Conservation (phyloP, 2,329 filamentous ascomycete species). For the Aaosphaeria arxii region DNA sequence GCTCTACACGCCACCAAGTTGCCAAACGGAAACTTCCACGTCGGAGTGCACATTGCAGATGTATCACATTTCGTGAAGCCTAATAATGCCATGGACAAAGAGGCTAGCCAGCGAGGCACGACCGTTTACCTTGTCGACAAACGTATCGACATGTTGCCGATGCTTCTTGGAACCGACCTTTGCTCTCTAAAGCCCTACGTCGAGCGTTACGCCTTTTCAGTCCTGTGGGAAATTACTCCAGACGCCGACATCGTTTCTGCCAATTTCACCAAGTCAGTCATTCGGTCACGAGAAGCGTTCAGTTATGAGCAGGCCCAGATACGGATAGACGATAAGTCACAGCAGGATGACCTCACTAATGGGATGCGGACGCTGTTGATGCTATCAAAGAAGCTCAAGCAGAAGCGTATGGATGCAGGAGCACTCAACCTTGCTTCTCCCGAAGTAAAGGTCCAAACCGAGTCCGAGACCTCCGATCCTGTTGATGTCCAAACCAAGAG, state of each 20-base stretch:
- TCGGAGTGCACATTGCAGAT: constrained; percentile 97
- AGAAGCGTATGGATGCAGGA: constrained; percentile 91
- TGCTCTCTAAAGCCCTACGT: constrained; percentile 97
- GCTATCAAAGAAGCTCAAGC: constrained; percentile 88
- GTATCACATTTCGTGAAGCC: constrained; percentile 99
- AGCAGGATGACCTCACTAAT: constrained; percentile 83
- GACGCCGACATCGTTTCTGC: constrained; percentile 80
- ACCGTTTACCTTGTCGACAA: constrained; percentile 98
- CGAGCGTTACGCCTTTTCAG: constrained; percentile 63
- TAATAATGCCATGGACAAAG: constrained; percentile 93
- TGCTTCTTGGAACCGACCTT: constrained; percentile 90
- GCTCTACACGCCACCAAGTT: constrained; percentile 82
- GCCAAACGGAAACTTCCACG: constrained; percentile 90
- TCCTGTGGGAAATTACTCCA: constrained; percentile 74
- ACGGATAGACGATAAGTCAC: constrained; percentile 83
- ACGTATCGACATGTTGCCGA: constrained; percentile 98
- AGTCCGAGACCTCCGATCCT: constrained; percentile 93
- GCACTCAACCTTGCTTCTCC: constrained; percentile 95
- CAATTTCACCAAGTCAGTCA: constrained; percentile 97
- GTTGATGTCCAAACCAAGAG: constrained; percentile 96
- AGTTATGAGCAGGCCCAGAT: constrained; percentile 96
- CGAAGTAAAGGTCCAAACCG: constrained; percentile 92
- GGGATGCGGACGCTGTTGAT: constrained; percentile 84
- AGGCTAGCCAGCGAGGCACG: constrained; percentile 90
- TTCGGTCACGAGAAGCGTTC: constrained; percentile 93